Conservation (phyloP, 2,329 filamentous ascomycete genomes). For the Aspergillus caelatus region DNA sequence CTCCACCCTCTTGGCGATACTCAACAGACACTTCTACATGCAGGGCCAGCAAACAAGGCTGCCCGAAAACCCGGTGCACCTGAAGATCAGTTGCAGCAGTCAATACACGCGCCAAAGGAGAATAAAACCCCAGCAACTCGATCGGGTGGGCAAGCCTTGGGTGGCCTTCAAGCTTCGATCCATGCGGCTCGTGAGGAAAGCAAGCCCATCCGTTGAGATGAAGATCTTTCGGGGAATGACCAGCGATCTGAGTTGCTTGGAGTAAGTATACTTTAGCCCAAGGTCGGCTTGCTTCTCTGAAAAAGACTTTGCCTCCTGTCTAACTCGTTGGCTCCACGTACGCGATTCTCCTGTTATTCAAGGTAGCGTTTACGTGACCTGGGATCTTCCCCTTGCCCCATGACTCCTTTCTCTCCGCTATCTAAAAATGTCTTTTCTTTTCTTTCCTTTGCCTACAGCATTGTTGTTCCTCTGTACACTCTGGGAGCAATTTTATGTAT, state of each 20-base stretch:
- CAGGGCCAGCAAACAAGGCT: not conserved
- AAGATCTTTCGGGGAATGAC: not conserved
- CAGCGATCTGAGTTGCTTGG: too few relatives aligned
- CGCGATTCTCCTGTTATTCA: not conserved
- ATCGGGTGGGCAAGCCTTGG: not conserved
- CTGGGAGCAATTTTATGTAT: not conserved
- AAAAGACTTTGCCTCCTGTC: not conserved
- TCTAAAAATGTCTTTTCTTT: not conserved
- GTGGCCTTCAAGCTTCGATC: constrained; percentile 15
- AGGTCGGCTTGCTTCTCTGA: not conserved
- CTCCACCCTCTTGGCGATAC: not conserved
- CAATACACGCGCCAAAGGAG: constrained; percentile 18
- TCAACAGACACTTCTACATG: not conserved
- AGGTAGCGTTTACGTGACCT: not conserved
- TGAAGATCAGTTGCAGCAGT: constrained; percentile 11
- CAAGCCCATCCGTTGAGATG: constrained; percentile 5
- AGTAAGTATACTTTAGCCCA: not conserved
- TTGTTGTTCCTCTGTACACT: not conserved
- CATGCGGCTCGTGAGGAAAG: constrained; percentile 9
- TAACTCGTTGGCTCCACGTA: not conserved
- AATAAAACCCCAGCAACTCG: not conserved
- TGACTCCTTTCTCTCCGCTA: not conserved
- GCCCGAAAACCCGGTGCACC: not conserved
- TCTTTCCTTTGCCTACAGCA: not conserved
- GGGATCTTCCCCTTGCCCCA: not conserved